Percentiles rank a stretch among this genome's conserved stretches.
phyloP scores from a whole-genome alignment of 108 stramenopile species.

The Cylindrotheca closterium region DNA sequence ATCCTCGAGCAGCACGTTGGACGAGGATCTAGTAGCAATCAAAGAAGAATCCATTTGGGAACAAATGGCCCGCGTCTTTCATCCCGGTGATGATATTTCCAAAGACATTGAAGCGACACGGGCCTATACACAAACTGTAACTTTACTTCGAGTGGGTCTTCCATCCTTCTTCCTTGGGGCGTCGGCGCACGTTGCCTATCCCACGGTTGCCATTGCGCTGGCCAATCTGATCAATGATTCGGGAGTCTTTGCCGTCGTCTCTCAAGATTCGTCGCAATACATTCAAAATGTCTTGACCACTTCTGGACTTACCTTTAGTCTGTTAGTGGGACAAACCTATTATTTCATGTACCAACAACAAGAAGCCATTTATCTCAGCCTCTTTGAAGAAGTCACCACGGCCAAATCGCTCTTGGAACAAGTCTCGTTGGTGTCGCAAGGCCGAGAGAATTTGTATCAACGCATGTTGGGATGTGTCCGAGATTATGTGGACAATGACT shows the following conservation, averaged over 20 bases:
- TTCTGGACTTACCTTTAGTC: constrained; percentile 69
- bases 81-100: constrained; percentile 10
- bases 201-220: constrained; percentile 45
- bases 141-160: constrained; percentile 47
- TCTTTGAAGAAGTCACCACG: constrained; percentile 84
- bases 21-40: too few relatives aligned
- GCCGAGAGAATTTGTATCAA: constrained; percentile 66
- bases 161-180: constrained; percentile 56
- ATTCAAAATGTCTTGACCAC: constrained; percentile 87
- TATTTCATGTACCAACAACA: constrained; percentile 89
- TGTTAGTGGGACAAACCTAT: constrained; percentile 86
- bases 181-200: constrained; percentile 54
- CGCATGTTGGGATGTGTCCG: constrained; percentile 61
- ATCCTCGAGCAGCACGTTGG: too few relatives aligned
- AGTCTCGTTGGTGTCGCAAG: constrained; percentile 82
- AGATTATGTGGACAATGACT: constrained; percentile 69
- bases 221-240: constrained; percentile 70
- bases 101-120: constrained; percentile 11
- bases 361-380: constrained; percentile 79
- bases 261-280: constrained; percentile 80
- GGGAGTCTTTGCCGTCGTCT: constrained; percentile 75
- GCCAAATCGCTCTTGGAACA: constrained; percentile 86
- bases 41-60: constrained; percentile 36
- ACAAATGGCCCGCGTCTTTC: constrained; percentile 11
- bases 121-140: constrained; percentile 29